Base-by-base conservation (phyloP, 2,329 filamentous ascomycete genomes). In the Berkeleyomyces rouxiae region DNA sequence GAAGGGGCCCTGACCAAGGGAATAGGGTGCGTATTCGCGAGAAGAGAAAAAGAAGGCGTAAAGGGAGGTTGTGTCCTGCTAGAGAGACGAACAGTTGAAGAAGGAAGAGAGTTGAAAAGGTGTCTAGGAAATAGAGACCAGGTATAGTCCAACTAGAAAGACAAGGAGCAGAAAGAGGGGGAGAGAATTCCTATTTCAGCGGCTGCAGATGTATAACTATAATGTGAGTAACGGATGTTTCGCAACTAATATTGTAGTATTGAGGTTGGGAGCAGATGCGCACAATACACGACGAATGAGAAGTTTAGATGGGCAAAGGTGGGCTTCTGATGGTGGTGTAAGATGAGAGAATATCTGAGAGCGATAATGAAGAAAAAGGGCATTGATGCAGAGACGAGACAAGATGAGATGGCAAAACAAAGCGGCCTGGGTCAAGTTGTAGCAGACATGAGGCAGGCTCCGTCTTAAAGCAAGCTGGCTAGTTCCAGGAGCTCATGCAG, bases 1-100 rank as follows among this genome's bases (percentile, higher is more conserved):
- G 73, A 80, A 78, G 77, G 82, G 85, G 87, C 88, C 92, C 91
- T 93, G 92, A 97, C 92, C 92, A 95, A 96, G 92, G 91, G 89
- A 87, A 78, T 78, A 84, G 82, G 84, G 78, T 85, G 89, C 88
- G 90, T 90, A 89, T 82, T 91, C 82, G 89, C 88, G 71, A 66
- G 66, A 68, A 66, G 67, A 64, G 64, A 63, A 66, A 59, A 65
- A 61, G 57, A 44, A 62, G 36, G 7, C 39, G 43, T 51, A 43
- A 51, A 63, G 37, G 31, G 42, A 5, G 44, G 43, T 51, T 61
- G 11, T 42, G 49, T 33, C 36, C 39, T 37, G 23, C 44, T 39
- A 33, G 36, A 16, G 42, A 61, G 57, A 53, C 44, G 40, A 33
- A 46, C 37, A 63, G 46, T 31, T 42, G 49, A 40, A 43, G 33